phyloP scores from a whole-genome alignment of 768 basidiomycete genomes.

The Russula dissimulans region DNA sequence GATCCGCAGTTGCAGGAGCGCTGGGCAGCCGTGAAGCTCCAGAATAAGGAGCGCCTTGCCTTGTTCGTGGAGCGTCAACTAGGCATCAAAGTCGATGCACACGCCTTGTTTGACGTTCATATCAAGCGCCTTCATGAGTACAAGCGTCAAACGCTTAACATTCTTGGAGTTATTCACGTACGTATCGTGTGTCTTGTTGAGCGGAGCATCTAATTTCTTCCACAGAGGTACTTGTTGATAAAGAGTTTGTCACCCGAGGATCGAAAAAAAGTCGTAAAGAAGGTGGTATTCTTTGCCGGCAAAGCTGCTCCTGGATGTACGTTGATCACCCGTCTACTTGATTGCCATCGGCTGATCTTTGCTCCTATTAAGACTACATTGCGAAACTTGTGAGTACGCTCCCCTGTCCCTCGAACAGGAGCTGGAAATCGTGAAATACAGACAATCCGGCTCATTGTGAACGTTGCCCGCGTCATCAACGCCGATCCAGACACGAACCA shows the following conservation, averaged over 20 bases:
- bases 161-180: conserved; percentile 82
- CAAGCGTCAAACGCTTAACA: conserved; percentile 93
- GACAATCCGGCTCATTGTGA: conserved; percentile 91
- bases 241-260: conserved; percentile 73
- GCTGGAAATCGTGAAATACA: conserved; percentile 22
- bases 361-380: conserved; percentile 54
- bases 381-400: conserved; percentile 63
- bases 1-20: conserved; percentile 65
- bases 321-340: conserved; percentile 22
- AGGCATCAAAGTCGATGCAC: conserved; percentile 61
- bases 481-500: conserved; percentile 82
- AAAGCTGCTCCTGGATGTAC: conserved; percentile 91
- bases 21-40: conserved; percentile 80
- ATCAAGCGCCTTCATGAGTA: conserved; percentile 93
- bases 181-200: conserved; percentile 22
- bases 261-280: conserved; percentile 73
- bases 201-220: not conserved
- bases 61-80: conserved; percentile 62
- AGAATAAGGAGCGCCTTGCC: conserved; percentile 86
- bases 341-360: conserved; percentile 11
- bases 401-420: not conserved
- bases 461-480: conserved; percentile 73
- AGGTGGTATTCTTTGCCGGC: conserved; percentile 94
- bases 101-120: conserved; percentile 86
- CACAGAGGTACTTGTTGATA: conserved; percentile 68